Evolutionary conservation across 2,329 filamentous ascomycete species (phyloP).

Genomic region (Nigrograna mackinnonii): DNA sequence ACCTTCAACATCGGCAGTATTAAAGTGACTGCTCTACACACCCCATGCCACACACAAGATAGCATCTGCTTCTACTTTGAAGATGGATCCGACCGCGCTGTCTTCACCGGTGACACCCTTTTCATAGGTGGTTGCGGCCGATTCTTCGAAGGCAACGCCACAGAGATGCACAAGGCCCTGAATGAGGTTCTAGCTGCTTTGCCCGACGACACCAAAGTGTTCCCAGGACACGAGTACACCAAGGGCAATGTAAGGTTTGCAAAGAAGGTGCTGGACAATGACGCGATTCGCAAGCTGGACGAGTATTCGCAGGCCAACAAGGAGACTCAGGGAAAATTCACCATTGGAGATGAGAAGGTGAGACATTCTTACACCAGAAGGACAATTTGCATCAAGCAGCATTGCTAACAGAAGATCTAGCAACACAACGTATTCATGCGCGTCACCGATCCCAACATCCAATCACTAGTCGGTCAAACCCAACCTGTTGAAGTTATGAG

Average conservation of each 20-base stretch:
- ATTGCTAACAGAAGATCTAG: conserved; percentile 50
- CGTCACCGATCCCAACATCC: conserved; percentile 81
- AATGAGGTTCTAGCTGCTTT: conserved; percentile 81
- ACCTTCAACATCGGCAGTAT: conserved; percentile 84
- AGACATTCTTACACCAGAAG: conserved; percentile 9
- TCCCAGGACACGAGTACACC: conserved; percentile 97
- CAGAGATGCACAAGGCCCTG: conserved; percentile 86
- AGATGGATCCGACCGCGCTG: conserved; percentile 74
- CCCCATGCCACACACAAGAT: conserved; percentile 97
- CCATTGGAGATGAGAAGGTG: conserved; percentile 96
- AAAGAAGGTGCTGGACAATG: conserved; percentile 72
- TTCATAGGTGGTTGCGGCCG: conserved; percentile 94
- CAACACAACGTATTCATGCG: conserved; percentile 97
- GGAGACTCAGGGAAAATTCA: conserved; percentile 94
- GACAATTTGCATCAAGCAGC: too few relatives aligned
- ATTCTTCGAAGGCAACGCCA: conserved; percentile 90
- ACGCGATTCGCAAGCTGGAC: conserved; percentile 73
- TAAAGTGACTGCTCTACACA: conserved; percentile 84
- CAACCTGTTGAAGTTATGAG: conserved; percentile 84
- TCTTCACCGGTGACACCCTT: conserved; percentile 95
- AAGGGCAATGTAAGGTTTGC: conserved; percentile 92
- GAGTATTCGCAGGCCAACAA: conserved; percentile 77
- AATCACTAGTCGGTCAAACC: conserved; percentile 80
- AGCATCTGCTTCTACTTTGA: conserved; percentile 95
- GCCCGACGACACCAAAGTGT: conserved; percentile 90